phyloP scores from a whole-genome alignment of 257 asterid species.

The Linderniella brevidens region DNA sequence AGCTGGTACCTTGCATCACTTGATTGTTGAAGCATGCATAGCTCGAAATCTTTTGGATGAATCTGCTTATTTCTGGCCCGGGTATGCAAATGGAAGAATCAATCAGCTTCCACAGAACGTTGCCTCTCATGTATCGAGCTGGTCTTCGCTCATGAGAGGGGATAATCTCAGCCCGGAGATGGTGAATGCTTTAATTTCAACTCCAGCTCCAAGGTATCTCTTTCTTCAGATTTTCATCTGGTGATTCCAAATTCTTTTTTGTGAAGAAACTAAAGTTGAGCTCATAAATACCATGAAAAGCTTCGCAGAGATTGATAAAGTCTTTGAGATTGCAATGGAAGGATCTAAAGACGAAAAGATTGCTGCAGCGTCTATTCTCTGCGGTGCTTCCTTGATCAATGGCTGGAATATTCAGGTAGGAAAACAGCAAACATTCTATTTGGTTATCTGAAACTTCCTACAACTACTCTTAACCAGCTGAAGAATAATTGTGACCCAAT shows the following conservation, averaged over 20 bases:
- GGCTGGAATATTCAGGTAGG: slow-evolving; percentile 94
- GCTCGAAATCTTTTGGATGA: slow-evolving; percentile 81
- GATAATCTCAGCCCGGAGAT: slow-evolving; percentile 44
- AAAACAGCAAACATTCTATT: slow-evolving; percentile 4
- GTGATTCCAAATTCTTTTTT: slow-evolving; percentile 17
- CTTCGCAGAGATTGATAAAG: slow-evolving; percentile 88
- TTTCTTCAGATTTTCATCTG: slow-evolving; percentile 21
- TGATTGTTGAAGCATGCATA: slow-evolving; percentile 82
- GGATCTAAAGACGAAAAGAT: slow-evolving; percentile 68
- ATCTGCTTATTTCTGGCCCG: slow-evolving; percentile 88
- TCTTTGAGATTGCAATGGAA: slow-evolving; percentile 62
- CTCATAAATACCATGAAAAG: slow-evolving; percentile 71
- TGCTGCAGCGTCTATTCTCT: slow-evolving; percentile 84
- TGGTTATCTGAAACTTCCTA: background rate
- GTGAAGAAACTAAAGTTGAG: slow-evolving; percentile 71
- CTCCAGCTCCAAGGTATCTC: slow-evolving; percentile 84
- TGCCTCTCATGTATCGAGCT: slow-evolving; percentile 60
- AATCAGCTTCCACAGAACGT: slow-evolving; percentile 54
- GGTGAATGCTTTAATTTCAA: slow-evolving; percentile 63
- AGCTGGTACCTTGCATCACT: slow-evolving; percentile 86
- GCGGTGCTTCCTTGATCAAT: slow-evolving; percentile 64
- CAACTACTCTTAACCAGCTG: background rate
- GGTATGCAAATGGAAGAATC: slow-evolving; percentile 54
- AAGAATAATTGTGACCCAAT: background rate
- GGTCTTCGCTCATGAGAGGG: slow-evolving; percentile 87